Conservation (phyloP, 2,329 filamentous ascomycete genomes). For the Fusarium papillatum region DNA sequence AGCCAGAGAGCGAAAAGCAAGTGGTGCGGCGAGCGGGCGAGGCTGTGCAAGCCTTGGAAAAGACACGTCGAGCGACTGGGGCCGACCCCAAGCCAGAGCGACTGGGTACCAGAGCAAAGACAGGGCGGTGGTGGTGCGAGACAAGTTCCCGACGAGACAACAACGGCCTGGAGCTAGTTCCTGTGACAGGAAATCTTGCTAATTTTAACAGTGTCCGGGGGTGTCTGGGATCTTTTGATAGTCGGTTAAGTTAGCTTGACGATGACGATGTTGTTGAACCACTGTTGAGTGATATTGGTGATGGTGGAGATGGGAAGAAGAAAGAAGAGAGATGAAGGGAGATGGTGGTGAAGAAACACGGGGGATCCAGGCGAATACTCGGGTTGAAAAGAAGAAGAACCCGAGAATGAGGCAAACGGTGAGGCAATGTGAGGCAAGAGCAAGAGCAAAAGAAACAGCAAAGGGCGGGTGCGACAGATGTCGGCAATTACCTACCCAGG, state of each 20-base stretch:
- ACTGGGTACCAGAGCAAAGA: conserved; percentile 10
- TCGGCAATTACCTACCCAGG: conserved; percentile 1
- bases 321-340: not conserved
- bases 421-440: conserved; percentile 3
- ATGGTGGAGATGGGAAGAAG: conserved; percentile 4
- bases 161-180: conserved; percentile 8
- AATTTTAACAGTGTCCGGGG: conserved; percentile 37
- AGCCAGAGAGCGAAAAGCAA: conserved; percentile 21
- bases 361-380: not conserved
- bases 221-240: conserved; percentile 20
- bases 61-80: conserved; percentile 41
- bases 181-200: conserved; percentile 28
- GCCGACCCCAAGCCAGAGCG: conserved; percentile 22
- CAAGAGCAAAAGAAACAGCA: not conserved
- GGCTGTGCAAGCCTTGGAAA: conserved; percentile 39
- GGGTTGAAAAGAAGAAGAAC: not conserved
- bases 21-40: conserved; percentile 30
- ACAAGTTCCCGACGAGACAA: conserved; percentile 11
- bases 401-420: not conserved
- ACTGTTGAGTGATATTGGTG: conserved; percentile 10
- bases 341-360: not conserved
- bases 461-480: not conserved
- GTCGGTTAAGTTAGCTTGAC: conserved; percentile 7
- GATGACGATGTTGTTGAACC: conserved; percentile 24
- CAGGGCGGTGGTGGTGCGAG: conserved; percentile 14